phyloP scores from a whole-genome alignment of 306 rosid genomes.

The Begonia fuchsioides region DNA sequence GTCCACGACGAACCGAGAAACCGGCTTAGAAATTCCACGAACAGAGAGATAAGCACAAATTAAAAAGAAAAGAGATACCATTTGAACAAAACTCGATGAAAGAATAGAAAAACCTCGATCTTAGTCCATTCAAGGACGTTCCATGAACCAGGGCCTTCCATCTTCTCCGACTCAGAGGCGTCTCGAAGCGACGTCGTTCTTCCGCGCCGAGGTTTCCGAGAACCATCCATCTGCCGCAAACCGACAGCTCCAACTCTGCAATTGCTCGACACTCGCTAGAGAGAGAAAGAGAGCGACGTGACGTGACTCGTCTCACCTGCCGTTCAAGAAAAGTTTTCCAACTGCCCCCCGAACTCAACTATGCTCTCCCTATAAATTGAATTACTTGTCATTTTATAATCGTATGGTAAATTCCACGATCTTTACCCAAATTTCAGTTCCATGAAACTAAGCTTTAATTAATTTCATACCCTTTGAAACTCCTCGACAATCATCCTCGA shows the following conservation, averaged over 20 bases:
- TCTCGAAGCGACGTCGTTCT: conserved; percentile 51
- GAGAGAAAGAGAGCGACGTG: too few relatives aligned
- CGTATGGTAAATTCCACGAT: too few relatives aligned
- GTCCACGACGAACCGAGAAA: conserved; percentile 31
- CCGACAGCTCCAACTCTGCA: conserved; percentile 8
- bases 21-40: conserved; percentile 33
- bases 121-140: conserved; percentile 85
- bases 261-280: not conserved
- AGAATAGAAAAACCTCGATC: conserved; percentile 47
- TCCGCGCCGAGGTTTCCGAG: conserved; percentile 30
- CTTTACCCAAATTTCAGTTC: too few relatives aligned
- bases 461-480: too few relatives aligned
- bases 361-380: too few relatives aligned
- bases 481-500: too few relatives aligned
- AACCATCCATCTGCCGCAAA: conserved; percentile 38
- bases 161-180: conserved; percentile 40
- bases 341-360: too few relatives aligned
- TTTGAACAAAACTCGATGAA: not conserved
- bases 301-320: too few relatives aligned
- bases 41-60: not conserved
- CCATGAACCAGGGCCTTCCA: conserved; percentile 71
- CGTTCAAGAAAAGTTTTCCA: too few relatives aligned
- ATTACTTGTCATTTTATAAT: too few relatives aligned
- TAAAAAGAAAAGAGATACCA: not conserved
- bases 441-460: too few relatives aligned